Evolutionary conservation across 75 land plant genomes (phyloP), one percentile per base, ranked within the genome.

Genomic region (Isoetes taiwanensis): DNA sequence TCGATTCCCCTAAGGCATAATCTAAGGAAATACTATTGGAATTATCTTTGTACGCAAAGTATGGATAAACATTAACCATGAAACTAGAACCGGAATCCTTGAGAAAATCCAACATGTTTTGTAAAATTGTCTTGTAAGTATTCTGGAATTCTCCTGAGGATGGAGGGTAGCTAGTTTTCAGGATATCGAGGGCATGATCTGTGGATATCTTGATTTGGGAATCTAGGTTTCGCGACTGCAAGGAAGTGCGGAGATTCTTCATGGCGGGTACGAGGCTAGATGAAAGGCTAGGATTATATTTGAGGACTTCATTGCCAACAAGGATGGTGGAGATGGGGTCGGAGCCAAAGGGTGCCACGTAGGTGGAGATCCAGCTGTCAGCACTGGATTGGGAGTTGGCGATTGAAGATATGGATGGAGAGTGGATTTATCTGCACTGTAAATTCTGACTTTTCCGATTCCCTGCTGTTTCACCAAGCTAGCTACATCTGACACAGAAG

Each of bases 401-500:
- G 26, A 72, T n/a, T n/a, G n/a, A n/a, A n/a, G n/a, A n/a, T n/a
- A 72, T 3, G 75, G 59, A 16, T 26, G 58, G n/a, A n/a, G n/a
- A n/a, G n/a, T n/a, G n/a, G n/a, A n/a, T n/a, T n/a, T n/a, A n/a
- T n/a, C n/a, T n/a, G n/a, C n/a, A n/a, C n/a, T n/a, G n/a, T n/a
- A n/a, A n/a, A n/a, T n/a, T n/a, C n/a, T n/a, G 5, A 90, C 69
- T 28, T 80, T 71, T 25, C 79, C 80, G 46, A 86, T 72, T 17
- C 63, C 52, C 35, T 83, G 72, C 10, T 37, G 65, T 52, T 75
- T 63, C 57, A 82, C 64, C 5, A 86, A 63, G 28, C 80, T 69
- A 4, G 77, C 81, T 10, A 72, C 97, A 61, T 77, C 76, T 59
- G 75, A 77, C 5, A 87, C 87, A 0, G 84, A 72, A n/a, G 97